Evolutionary conservation across 805 yeast species (phyloP), one percentile per base, ranked within the genome.

Genomic region (Candida quercuum): DNA sequence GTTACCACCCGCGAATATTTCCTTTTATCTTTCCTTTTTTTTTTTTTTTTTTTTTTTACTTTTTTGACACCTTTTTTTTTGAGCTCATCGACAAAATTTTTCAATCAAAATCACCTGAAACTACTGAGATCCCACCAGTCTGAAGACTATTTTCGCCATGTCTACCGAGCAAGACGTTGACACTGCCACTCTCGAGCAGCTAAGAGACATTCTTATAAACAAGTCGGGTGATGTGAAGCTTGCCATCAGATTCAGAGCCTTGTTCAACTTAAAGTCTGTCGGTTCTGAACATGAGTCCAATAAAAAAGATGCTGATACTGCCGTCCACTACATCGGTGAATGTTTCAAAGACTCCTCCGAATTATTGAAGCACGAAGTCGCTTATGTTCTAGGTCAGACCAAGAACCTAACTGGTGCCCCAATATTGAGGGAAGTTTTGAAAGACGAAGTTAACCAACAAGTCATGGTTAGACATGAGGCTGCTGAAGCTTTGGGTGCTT

Each of bases 401-500:
- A 81, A 85, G 59, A 89, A 89, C 65, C 57, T 79, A 49, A 62
- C 75, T 39, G 87, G 96, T 41, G 85, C 91, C 42, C 82, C 86
- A 34, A 71, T 78, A 34, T 72, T 93, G 43, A 74, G 86, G 59
- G 71, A 71, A 7, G 95, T 87, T 17, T 71, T 93, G 52, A 63
- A 65, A 34, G 79, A 81, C 59, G 54, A 58, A 18, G 48, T 67
- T 13, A 69, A 68, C 49, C 98, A 91, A 67, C 93, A 85, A 57
- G 71, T 85, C 43, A 93, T 93, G 98, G 99, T 93, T 26, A 83
- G 99, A 62, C 99, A 93, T 61, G 99, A 93, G 63, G 99, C 99
- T 14, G 99, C 99, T 7, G 99, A 93, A 64, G 99, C 98, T 30
- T 71, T 93, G 38, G 99, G 99, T 44, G 99, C 99, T 31, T 69